phyloP scores from a whole-genome alignment of 306 rosid genomes.

The Medicago ruthenica region DNA sequence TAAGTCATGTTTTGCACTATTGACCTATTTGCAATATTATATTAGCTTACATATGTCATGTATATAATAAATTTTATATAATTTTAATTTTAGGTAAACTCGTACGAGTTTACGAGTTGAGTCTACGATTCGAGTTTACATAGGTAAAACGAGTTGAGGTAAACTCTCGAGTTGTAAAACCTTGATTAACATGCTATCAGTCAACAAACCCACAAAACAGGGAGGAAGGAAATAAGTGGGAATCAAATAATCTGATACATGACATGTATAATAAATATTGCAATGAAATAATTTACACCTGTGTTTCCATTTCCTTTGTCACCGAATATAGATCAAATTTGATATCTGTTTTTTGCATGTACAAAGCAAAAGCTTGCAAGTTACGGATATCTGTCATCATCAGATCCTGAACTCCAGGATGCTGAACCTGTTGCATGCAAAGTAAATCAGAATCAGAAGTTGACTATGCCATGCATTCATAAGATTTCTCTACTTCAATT shows the following conservation, averaged over 20 bases:
- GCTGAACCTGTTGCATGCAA: slow-evolving; percentile 79
- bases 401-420: slow-evolving; percentile 95
- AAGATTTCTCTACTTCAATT: slow-evolving; percentile 40
- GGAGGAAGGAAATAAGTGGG: background rate
- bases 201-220: slow-evolving; percentile 25
- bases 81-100: no score
- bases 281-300: slow-evolving; percentile 57
- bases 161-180: no score
- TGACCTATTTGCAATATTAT: no score
- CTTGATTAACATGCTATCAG: slow-evolving; percentile 25
- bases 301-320: slow-evolving; percentile 96
- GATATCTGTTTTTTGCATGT: slow-evolving; percentile 92
- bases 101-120: no score
- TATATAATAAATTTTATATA: no score
- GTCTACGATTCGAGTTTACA: no score
- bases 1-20: no score
- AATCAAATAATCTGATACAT: slow-evolving; percentile 29
- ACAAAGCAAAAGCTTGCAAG: slow-evolving; percentile 90
- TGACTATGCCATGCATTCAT: slow-evolving; percentile 30
- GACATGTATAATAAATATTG: slow-evolving; percentile 21
- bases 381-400: slow-evolving; percentile 98
- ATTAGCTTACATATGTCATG: no score
- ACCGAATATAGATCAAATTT: slow-evolving; percentile 90
- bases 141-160: no score
- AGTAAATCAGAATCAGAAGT: slow-evolving; percentile 46